Conservation (phyloP, 441 rosid genomes). For the Adansonia grandidieri region DNA sequence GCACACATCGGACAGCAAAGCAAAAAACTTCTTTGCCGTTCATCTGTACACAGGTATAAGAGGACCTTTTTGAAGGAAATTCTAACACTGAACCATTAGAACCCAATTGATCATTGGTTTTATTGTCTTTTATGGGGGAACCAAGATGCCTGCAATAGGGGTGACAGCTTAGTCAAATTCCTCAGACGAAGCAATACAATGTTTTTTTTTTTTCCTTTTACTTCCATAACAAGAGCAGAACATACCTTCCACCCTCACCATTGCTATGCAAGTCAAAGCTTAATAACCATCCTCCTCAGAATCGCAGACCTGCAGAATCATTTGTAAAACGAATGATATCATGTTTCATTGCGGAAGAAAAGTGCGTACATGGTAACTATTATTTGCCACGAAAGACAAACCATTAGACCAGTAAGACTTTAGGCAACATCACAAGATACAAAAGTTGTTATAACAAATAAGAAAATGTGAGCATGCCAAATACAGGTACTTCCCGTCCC, state of each 20-base stretch:
- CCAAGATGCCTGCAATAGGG: constrained; percentile 67
- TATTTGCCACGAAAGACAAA: neutral
- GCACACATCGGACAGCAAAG: constrained; percentile 84
- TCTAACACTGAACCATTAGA: constrained; percentile 66
- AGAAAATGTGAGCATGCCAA: too few species aligned
- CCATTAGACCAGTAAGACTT: neutral
- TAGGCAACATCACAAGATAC: neutral
- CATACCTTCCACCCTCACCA: constrained; percentile 82
- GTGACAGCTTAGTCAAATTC: constrained; percentile 20
- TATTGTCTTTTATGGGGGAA: constrained; percentile 50
- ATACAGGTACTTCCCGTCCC: neutral
- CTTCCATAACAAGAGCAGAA: neutral
- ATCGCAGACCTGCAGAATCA: constrained; percentile 75
- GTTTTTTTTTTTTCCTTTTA: neutral
- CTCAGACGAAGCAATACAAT: constrained; percentile 14
- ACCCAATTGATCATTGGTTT: constrained; percentile 46
- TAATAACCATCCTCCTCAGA: constrained; percentile 78
- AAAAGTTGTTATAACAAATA: neutral
- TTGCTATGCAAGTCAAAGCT: constrained; percentile 89
- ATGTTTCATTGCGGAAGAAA: constrained; percentile 4
- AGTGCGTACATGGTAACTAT: neutral
- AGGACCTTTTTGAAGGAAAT: constrained; percentile 64
- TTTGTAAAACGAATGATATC: neutral
- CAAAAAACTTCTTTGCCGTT: constrained; percentile 97
- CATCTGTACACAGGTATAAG: constrained; percentile 82